A percentile compares a stretch with the other conserved stretches of the same genome.
phyloP scores from a whole-genome alignment of 768 basidiomycete genomes.

The Coprinopsis marcescibilis region DNA sequence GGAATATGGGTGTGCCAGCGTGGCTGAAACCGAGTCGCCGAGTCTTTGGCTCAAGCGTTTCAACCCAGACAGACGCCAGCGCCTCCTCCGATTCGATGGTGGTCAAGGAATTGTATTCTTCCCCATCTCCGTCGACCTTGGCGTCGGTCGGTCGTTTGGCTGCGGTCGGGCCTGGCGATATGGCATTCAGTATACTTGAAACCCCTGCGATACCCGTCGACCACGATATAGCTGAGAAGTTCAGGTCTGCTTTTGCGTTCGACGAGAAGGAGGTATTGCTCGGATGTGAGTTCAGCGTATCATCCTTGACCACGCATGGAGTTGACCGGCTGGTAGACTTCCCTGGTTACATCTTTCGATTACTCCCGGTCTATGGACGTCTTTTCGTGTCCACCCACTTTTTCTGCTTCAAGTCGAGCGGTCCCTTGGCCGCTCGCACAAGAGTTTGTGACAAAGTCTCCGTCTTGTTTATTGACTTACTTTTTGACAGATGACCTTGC shows the following conservation, averaged over 20 bases:
- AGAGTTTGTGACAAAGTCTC: conserved; percentile 46
- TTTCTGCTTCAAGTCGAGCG: conserved; percentile 92
- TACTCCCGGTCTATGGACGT: conserved; percentile 84
- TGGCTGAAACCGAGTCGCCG: conserved; percentile 57
- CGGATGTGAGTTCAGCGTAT: conserved; percentile 60
- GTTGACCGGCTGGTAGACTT: conserved; percentile 53
- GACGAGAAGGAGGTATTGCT: conserved; percentile 82
- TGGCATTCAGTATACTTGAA: conserved; percentile 81
- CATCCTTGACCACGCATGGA: conserved; percentile 2
- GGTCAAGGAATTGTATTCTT: conserved; percentile 60
- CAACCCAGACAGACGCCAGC: conserved; percentile 22
- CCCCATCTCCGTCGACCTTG: conserved; percentile 31
- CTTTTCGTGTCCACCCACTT: conserved; percentile 89
- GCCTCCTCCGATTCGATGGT: conserved; percentile 23
- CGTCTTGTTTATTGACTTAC: conserved; percentile 4
- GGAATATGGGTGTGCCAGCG: conserved; percentile 66
- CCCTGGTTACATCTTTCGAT: conserved; percentile 82
- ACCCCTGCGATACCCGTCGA: conserved; percentile 60
- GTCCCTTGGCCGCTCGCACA: conserved; percentile 73
- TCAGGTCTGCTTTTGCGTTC: conserved; percentile 76
- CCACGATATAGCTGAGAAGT: conserved; percentile 64
- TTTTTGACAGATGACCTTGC: conserved; percentile 79
- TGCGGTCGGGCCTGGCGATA: conserved; percentile 42
- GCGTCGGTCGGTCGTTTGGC: conserved; percentile 25
- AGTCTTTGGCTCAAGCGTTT: conserved; percentile 27